A percentile compares a stretch with the other conserved stretches of the same genome.
Evolutionary conservation across 805 yeast species (phyloP).

Genomic region (Blastobotrys attinorum): DNA sequence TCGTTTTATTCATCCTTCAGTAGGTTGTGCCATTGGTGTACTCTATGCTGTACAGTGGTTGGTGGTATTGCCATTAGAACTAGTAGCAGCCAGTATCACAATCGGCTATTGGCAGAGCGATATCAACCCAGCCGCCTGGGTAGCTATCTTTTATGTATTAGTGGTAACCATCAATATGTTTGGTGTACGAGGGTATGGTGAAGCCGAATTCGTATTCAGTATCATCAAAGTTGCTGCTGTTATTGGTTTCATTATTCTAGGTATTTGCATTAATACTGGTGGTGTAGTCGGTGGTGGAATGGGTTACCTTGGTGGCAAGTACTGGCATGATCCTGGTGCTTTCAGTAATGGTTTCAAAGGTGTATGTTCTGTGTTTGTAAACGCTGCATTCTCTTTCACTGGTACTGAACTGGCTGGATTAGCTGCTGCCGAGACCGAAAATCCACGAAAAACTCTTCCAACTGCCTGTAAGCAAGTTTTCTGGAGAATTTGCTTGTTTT

Average conservation of each 20-base stretch:
- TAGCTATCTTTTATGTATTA: slow-evolving; percentile 45
- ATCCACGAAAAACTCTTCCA: slow-evolving; percentile 60
- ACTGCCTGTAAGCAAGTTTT: slow-evolving; percentile 68
- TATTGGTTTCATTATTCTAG: slow-evolving; percentile 54
- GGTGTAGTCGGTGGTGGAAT: slow-evolving; percentile 48
- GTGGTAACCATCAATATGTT: slow-evolving; percentile 44
- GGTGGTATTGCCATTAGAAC: slow-evolving; percentile 57
- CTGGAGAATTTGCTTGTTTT: slow-evolving; percentile 66
- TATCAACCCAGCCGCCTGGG: slow-evolving; percentile 51
- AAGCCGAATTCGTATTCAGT: slow-evolving; percentile 59
- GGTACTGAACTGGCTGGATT: slow-evolving; percentile 65
- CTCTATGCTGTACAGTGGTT: slow-evolving; percentile 60
- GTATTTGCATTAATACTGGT: slow-evolving; percentile 42
- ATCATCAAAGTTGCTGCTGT: slow-evolving; percentile 52
- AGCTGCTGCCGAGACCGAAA: slow-evolving; percentile 62
- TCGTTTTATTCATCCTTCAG: slow-evolving; percentile 51
- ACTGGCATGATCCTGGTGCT: slow-evolving; percentile 63
- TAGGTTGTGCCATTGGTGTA: slow-evolving; percentile 65
- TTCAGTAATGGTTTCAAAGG: slow-evolving; percentile 68
- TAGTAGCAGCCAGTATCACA: slow-evolving; percentile 55
- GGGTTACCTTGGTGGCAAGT: slow-evolving; percentile 44
- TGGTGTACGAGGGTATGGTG: slow-evolving; percentile 57
- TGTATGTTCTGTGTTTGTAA: slow-evolving; percentile 55
- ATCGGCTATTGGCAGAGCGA: slow-evolving; percentile 50
- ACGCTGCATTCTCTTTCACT: slow-evolving; percentile 66